Base-by-base conservation (phyloP, 345 rosid genomes). In the Salix brachista region DNA sequence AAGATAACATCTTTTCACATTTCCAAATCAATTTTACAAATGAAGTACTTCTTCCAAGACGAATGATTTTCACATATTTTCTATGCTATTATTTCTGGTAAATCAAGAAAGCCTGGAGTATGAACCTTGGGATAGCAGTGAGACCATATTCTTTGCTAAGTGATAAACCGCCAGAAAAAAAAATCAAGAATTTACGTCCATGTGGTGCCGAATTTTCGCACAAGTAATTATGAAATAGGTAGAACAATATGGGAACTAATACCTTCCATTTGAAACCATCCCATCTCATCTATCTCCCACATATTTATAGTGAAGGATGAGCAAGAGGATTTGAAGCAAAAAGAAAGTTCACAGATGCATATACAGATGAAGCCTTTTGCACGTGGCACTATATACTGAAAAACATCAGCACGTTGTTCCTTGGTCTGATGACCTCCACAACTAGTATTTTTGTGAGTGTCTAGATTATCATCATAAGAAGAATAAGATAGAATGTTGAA, bases 261-360 rank as follows among this genome's bases (percentile, higher is more conserved):
- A 95, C 99, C 94, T 95, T 87, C 97, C 97, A 78, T 93, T 93
- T 83, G 90, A 93, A 60, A 90, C 97, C 96, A 91, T 89, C 83
- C 98, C 96, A 88, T 95, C 99, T 73, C 96, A 88, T 95, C 99
- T 75, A 96, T 96, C 89, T 96, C 99, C 99, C 99, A 96, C 99
- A 93, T 93, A 78, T 93, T 89, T 85, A 95, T 91, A 17, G 99
- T 95, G 82, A 95, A 95, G 82, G 90, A 82, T 46, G 99, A 96
- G 70, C 98, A 88, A 70, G 94, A 91, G 67, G 99, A 93, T 83
- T 86, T 93, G 85, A 96, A 93, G 82, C 98, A 93, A 83, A 96
- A 96, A 48, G 98, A 88, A 73, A 96, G 94, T 80, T 91, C 98
- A 41, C 44, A 71, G 79, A 85, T 48, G 42, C 23, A 72, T 34